These are phyloP conservation scores for Cyclocybe cylindracea DNA, from an alignment of 768 basidiomycete genomes.

Conservation along the genomic window DNA sequence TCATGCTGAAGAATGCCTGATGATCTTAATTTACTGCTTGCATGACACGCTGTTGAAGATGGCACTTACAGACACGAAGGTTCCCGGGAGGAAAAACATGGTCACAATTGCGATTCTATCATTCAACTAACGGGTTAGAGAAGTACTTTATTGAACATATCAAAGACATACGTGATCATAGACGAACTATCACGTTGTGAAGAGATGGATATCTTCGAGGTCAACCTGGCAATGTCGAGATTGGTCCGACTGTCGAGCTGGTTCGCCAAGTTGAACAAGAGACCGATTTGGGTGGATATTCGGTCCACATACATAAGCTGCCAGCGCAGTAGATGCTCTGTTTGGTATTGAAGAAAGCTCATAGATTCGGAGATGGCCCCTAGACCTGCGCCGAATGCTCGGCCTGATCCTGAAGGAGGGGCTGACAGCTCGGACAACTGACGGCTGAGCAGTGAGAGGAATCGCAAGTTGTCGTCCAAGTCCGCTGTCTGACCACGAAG, in stretches of 20 bases:
- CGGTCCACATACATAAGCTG: not conserved
- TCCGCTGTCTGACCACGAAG: too few species aligned
- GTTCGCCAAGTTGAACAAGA: conserved; percentile 3
- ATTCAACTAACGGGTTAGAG: not conserved
- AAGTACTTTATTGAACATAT: not conserved
- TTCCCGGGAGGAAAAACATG: conserved; percentile 11
- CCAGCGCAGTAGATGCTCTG: conserved; percentile 1
- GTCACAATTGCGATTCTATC: conserved; percentile 8
- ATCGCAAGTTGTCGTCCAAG: too few species aligned
- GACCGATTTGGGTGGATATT: conserved; percentile 1
- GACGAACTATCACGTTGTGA: conserved; percentile 8
- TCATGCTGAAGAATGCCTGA: conserved; percentile 12
- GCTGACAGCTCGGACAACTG: too few species aligned
- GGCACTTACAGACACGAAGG: conserved; percentile 9
- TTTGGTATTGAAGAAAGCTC: not conserved
- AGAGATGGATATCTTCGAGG: conserved; percentile 4
- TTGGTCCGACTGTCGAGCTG: conserved; percentile 5
- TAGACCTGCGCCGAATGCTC: too few species aligned
- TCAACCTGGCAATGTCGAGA: conserved; percentile 6
- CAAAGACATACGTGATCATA: conserved; percentile 11
- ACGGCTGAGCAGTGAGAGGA: too few species aligned
- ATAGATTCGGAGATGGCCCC: not conserved
- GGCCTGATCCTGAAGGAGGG: too few species aligned
- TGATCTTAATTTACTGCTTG: not conserved
- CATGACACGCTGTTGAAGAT: not conserved